Evolutionary conservation across 306 rosid genomes (phyloP).

Genomic region (Inga oerstediana): DNA sequence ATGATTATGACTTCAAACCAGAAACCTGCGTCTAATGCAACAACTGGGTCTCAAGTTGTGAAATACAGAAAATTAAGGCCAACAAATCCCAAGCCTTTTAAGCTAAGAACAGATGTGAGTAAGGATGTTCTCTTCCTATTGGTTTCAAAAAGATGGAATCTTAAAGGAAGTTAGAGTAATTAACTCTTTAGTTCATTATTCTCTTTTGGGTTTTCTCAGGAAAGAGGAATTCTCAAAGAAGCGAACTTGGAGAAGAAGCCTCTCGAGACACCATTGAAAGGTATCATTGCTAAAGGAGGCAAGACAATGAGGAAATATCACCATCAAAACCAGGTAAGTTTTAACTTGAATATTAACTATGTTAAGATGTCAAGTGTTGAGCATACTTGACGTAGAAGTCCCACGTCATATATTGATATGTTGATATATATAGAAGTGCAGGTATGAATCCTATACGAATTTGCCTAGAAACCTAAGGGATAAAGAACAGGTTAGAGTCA

Average conservation of each 20-base stretch:
- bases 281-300: slow-evolving; percentile 45
- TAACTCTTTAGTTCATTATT: slow-evolving; percentile 15
- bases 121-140: slow-evolving; percentile 28
- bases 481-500: too few species aligned
- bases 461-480: too few species aligned
- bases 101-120: slow-evolving; percentile 92
- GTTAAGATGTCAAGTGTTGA: not conserved
- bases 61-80: slow-evolving; percentile 77
- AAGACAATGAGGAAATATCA: slow-evolving; percentile 43
- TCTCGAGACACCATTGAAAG: slow-evolving; percentile 49
- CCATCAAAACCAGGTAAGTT: slow-evolving; percentile 41
- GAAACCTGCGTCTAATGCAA: slow-evolving; percentile 41
- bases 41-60: slow-evolving; percentile 51
- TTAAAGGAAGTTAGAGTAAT: not conserved
- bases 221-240: slow-evolving; percentile 91
- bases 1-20: slow-evolving; percentile 46
- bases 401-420: too few species aligned
- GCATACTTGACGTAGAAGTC: not conserved
- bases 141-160: not conserved
- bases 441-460: too few species aligned
- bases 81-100: slow-evolving; percentile 92
- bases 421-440: too few species aligned
- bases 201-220: slow-evolving; percentile 48
- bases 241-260: slow-evolving; percentile 70
- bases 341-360: too few species aligned